These are phyloP conservation scores for Fusarium devonianum DNA, from an alignment of 2,329 filamentous ascomycete species.

Conservation along the genomic window DNA sequence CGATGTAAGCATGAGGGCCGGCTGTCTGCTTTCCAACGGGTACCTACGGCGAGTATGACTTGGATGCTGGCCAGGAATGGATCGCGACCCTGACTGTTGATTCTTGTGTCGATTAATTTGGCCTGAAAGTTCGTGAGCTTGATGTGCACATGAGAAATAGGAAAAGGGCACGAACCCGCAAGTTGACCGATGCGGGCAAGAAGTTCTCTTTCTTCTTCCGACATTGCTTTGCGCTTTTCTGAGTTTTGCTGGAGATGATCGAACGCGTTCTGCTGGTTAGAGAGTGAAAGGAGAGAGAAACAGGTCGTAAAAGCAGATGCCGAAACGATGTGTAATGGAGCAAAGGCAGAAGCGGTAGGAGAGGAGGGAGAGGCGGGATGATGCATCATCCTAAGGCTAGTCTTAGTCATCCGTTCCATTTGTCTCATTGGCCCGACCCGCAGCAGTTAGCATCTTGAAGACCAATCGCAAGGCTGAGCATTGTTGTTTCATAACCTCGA, in stretches of 20 bases:
- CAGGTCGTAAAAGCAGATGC: too few species aligned
- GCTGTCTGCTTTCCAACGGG: neutral
- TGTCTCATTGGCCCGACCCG: constrained; percentile 28
- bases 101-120: constrained; percentile 84
- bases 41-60: constrained; percentile 49
- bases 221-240: constrained; percentile 46
- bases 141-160: constrained; percentile 16
- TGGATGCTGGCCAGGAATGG: constrained; percentile 40
- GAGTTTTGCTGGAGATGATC: too few species aligned
- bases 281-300: too few species aligned
- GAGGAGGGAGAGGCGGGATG: constrained; percentile 18
- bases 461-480: constrained; percentile 35
- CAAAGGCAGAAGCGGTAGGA: too few species aligned
- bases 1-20: constrained; percentile 20
- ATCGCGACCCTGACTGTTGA: constrained; percentile 56
- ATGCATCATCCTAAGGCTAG: constrained; percentile 28
- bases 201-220: constrained; percentile 60
- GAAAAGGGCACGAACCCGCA: constrained; percentile 51
- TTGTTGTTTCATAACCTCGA: constrained; percentile 10
- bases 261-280: too few species aligned
- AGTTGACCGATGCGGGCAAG: constrained; percentile 61
- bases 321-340: too few species aligned
- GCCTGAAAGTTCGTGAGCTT: constrained; percentile 55
- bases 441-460: constrained; percentile 10
- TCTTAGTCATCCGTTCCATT: constrained; percentile 34